These are phyloP conservation scores for Rutidosis leptorrhynchoides DNA, from an alignment of 129 eudicot species.

Conservation along the genomic window DNA sequence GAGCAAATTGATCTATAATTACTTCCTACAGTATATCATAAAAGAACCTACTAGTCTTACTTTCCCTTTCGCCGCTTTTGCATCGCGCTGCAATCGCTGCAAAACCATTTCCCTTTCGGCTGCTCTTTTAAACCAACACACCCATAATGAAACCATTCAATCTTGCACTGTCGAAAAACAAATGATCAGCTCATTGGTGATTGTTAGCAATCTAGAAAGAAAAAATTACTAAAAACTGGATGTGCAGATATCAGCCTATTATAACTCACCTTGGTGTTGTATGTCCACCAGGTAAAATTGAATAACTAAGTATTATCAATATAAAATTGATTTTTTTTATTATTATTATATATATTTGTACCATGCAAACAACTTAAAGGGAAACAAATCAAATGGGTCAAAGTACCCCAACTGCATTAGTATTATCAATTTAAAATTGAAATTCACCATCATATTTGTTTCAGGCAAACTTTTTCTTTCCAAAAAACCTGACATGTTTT, in stretches of 20 bases:
- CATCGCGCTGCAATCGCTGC: constrained; percentile 59
- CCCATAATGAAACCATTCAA: constrained; percentile 90
- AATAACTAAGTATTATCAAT: no score
- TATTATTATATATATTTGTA: no score
- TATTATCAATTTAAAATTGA: neutral
- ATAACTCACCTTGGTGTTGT: neutral
- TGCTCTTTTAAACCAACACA: constrained; percentile 77
- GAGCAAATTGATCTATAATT: constrained; percentile 4
- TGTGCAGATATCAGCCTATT: neutral
- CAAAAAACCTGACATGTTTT: neutral
- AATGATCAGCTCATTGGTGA: neutral
- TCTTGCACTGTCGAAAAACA: constrained; percentile 68
- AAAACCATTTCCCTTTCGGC: constrained; percentile 92
- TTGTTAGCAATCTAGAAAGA: neutral
- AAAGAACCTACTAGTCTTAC: constrained; percentile 6
- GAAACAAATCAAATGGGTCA: neutral
- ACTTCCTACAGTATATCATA: constrained; percentile 22
- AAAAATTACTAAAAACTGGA: neutral
- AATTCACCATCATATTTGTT: neutral
- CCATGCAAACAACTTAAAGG: no score
- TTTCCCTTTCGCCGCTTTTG: constrained; percentile 70
- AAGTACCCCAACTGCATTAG: neutral
- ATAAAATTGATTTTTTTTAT: no score
- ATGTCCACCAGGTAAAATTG: neutral
- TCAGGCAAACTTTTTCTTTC: neutral